Percentiles rank a stretch among this genome's conserved stretches.
These are phyloP conservation scores for Cucurbita pepo DNA, from an alignment of 306 rosid genomes.

Conservation along the genomic window DNA sequence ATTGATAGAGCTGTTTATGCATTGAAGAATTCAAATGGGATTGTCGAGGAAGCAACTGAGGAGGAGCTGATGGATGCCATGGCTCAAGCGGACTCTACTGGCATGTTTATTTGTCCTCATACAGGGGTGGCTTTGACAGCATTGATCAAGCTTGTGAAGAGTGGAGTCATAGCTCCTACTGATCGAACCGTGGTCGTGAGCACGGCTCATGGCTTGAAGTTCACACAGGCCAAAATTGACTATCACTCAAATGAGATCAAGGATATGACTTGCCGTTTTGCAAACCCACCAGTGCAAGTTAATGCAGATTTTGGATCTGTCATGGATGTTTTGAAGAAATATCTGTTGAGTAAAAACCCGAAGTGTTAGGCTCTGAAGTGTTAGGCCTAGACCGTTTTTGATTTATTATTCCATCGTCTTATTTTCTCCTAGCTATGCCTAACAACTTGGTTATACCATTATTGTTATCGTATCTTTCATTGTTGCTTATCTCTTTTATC, in stretches of 20 bases:
- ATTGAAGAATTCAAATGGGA: conserved; percentile 40
- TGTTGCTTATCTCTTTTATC: not conserved
- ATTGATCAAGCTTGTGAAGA: conserved; percentile 46
- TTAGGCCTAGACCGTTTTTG: conserved; percentile 8
- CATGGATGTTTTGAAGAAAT: conserved; percentile 55
- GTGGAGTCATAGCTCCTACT: conserved; percentile 40
- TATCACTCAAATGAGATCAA: conserved; percentile 33
- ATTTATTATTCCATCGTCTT: not conserved
- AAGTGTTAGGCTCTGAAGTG: conserved; percentile 15
- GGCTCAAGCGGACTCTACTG: conserved; percentile 69
- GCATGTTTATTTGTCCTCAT: conserved; percentile 80
- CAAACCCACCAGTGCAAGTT: conserved; percentile 35
- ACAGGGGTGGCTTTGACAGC: conserved; percentile 76
- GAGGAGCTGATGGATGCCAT: conserved; percentile 75
- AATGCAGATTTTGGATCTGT: conserved; percentile 29
- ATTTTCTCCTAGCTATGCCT: conserved; percentile 1
- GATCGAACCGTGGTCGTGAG: conserved; percentile 71
- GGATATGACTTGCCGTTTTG: conserved; percentile 28
- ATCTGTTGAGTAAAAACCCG: conserved; percentile 60
- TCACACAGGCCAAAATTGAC: conserved; percentile 38
- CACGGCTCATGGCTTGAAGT: conserved; percentile 82
- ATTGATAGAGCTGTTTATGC: conserved; percentile 74
- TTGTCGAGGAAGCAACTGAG: conserved; percentile 73
- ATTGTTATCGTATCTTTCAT: not conserved
- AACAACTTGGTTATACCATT: not conserved